Evolutionary conservation across 2,329 filamentous ascomycete species (phyloP), one percentile per base, ranked within the genome.

Genomic region (Hypoxylon sp.): DNA sequence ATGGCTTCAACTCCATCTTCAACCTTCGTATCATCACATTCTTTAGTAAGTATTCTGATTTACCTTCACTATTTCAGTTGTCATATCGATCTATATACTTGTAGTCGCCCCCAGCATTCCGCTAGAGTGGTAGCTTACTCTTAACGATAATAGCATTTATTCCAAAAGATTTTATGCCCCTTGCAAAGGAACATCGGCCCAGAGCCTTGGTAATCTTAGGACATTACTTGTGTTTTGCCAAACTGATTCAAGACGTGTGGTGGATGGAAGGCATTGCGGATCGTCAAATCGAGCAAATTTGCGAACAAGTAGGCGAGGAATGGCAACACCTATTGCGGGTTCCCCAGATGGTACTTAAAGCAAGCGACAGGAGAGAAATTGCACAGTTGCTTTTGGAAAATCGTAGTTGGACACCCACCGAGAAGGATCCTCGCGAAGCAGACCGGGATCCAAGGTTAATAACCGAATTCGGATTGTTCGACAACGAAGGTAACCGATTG

Each of bases 141-240:
- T 31, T 6, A 8, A 13, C 26, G 21, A 11, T 20, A 20, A 38
- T 40, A 58, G 55, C 78, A 2, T 82, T 78, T 42, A 54, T 81
- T 13, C 76, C 78, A 4, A 62, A 63, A 0, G 54, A 55, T 4
- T 79, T 82, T 44, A 63, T 80, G 44, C 68, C 75, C 2, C 66
- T 80, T 5, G 73, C 73, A 1, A 70, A 72, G 9, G 57, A 72
- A 16, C 67, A 64, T 35, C 70, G 73, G 1, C 76, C 77, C 0
- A 74, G 76, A 19, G 74, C 79, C 2, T 68, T 83, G 0, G 55
- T 83, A 40, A 78, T 83, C 26, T 41, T 84, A 7, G 79, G 78
- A 1, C 71, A 83, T 57, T 81, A 81, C 51, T 69, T 79, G 4
- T 71, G 72, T 34, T 83, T 83, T 45, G 63, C 75, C 40, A 82